Conservation (phyloP, 495 filamentous ascomycete genomes). For the Cenococcum geophilum region DNA sequence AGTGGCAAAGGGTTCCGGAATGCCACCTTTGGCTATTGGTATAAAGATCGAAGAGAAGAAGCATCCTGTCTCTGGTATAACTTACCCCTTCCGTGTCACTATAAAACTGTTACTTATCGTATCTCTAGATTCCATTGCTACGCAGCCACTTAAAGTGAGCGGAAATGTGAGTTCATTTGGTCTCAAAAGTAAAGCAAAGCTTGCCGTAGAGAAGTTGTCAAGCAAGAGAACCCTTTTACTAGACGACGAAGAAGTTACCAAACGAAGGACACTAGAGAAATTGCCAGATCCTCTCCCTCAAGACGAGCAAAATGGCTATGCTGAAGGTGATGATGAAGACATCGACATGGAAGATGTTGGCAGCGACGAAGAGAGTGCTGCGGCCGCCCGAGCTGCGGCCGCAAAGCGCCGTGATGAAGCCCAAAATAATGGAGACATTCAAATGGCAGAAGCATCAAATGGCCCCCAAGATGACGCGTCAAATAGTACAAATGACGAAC, state of each 20-base stretch:
- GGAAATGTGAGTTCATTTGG: constrained; percentile 80
- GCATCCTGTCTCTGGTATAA: constrained; percentile 34
- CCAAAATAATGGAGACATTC: constrained; percentile 47
- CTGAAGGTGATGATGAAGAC: constrained; percentile 61
- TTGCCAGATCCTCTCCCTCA: constrained; percentile 50
- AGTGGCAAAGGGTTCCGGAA: constrained; percentile 39
- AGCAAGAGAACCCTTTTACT: constrained; percentile 73
- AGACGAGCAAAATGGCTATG: constrained; percentile 55
- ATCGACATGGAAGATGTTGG: constrained; percentile 67
- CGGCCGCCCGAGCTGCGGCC: constrained; percentile 73
- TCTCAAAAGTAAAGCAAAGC: constrained; percentile 56
- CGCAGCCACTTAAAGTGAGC: constrained; percentile 52
- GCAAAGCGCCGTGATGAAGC: constrained; percentile 64
- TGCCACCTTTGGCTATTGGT: background rate
- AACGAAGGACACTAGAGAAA: constrained; percentile 56
- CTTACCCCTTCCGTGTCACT: background rate
- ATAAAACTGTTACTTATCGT: constrained; percentile 19
- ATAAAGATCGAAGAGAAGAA: background rate
- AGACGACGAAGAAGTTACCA: constrained; percentile 77
- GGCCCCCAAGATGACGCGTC: constrained; percentile 29
- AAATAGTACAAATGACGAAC: constrained; percentile 35
- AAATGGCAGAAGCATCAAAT: constrained; percentile 40
- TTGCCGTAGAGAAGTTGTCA: constrained; percentile 59
- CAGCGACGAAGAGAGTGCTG: constrained; percentile 80
- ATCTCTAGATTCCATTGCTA: constrained; percentile 34